A percentile compares a stretch with the other conserved stretches of the same genome.
Evolutionary conservation across 768 basidiomycete species (phyloP).

Genomic region (Tricholomella constricta): DNA sequence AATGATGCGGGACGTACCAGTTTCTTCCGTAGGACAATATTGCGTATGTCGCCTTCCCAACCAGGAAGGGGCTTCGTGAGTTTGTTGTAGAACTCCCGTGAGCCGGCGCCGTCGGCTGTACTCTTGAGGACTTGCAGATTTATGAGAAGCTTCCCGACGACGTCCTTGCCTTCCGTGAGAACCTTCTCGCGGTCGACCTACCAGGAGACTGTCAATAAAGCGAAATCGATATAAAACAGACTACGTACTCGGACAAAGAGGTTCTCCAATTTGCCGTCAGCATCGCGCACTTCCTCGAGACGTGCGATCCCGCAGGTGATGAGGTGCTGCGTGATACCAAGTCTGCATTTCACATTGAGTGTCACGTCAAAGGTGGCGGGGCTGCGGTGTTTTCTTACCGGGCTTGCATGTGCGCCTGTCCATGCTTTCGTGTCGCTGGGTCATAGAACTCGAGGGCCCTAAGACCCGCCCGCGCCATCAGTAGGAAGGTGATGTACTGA

Average conservation of each 20-base stretch:
- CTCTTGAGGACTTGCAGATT: conserved; percentile 85
- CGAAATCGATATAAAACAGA: background rate
- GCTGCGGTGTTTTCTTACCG: conserved; percentile 48
- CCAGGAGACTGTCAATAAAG: conserved; percentile 3
- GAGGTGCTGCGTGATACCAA: conserved; percentile 83
- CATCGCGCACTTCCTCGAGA: conserved; percentile 66
- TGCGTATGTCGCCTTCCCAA: conserved; percentile 76
- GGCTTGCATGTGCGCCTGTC: conserved; percentile 91
- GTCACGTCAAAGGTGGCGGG: background rate
- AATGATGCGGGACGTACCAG: conserved; percentile 44
- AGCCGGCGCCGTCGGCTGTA: conserved; percentile 80
- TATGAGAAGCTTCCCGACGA: conserved; percentile 72
- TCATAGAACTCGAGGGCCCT: conserved; percentile 84
- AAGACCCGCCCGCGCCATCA: conserved; percentile 86
- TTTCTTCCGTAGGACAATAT: conserved; percentile 80
- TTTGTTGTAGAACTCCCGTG: conserved; percentile 77
- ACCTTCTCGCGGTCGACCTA: conserved; percentile 76
- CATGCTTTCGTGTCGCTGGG: conserved; percentile 77
- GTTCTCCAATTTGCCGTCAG: conserved; percentile 61
- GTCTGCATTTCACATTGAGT: conserved; percentile 36
- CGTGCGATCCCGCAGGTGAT: conserved; percentile 69
- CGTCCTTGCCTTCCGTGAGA: conserved; percentile 62
- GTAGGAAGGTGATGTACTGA: conserved; percentile 77
- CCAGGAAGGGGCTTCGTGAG: conserved; percentile 71
- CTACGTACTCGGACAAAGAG: conserved; percentile 64